phyloP scores from a whole-genome alignment of 2,329 filamentous ascomycete genomes.

The Didymella sp. region DNA sequence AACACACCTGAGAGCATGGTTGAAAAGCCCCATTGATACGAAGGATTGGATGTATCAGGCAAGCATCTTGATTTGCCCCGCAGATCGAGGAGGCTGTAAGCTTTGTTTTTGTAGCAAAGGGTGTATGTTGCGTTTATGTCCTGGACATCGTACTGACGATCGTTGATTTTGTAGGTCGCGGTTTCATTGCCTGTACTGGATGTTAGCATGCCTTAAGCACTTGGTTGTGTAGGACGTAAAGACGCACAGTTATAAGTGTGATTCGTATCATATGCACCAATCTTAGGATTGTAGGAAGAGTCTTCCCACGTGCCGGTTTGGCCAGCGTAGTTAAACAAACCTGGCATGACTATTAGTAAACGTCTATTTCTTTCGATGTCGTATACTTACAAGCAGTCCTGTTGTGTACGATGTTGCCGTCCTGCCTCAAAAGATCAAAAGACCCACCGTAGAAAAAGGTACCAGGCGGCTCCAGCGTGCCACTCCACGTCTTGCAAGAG shows the following conservation, averaged over 20 bases:
- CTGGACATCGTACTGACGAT: constrained; percentile 23
- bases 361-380: not conserved
- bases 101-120: constrained; percentile 27
- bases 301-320: constrained; percentile 5
- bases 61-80: constrained; percentile 33
- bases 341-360: not conserved
- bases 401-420: not conserved
- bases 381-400: not conserved
- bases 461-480: constrained; percentile 20
- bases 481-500: constrained; percentile 32
- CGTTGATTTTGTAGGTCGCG: constrained; percentile 19
- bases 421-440: not conserved
- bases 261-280: not conserved
- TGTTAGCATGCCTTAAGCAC: not conserved
- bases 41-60: constrained; percentile 33
- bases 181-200: constrained; percentile 24
- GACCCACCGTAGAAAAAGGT: not conserved
- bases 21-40: constrained; percentile 50
- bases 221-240: not conserved
- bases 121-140: constrained; percentile 12
- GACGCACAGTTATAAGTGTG: not conserved
- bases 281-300: not conserved
- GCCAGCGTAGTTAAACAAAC: constrained; percentile 17
- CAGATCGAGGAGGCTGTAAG: constrained; percentile 21
- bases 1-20: constrained; percentile 44